Conservation (phyloP, 2,329 filamentous ascomycete genomes). For the Raffaelea albimanens region DNA sequence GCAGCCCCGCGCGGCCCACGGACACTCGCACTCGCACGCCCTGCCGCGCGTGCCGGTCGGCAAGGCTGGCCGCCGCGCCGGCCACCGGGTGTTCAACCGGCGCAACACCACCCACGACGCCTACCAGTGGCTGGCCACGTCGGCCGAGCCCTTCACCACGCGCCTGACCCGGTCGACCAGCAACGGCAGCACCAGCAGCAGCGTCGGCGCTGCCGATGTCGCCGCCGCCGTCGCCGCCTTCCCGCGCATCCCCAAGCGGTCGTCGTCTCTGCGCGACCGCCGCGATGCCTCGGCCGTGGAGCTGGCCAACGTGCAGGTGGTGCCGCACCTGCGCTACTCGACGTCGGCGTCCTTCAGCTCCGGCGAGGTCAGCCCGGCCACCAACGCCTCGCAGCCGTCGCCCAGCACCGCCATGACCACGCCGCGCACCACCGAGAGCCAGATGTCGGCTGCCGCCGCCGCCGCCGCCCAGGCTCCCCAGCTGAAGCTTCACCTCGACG, state of each 20-base stretch:
- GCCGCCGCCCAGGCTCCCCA: not conserved
- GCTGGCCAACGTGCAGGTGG: conserved; percentile 7
- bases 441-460: too few relatives aligned
- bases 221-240: not conserved
- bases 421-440: not conserved
- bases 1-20: too few relatives aligned
- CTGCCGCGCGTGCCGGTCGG: too few relatives aligned
- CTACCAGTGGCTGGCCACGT: not conserved
- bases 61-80: not conserved
- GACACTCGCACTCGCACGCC: not conserved
- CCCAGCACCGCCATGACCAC: too few relatives aligned
- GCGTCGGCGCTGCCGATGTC: not conserved
- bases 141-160: not conserved
- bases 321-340: not conserved
- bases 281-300: conserved; percentile 11
- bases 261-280: conserved; percentile 13
- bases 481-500: conserved; percentile 12
- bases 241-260: conserved; percentile 11
- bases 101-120: conserved; percentile 1
- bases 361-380: conserved; percentile 10
- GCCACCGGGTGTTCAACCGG: not conserved
- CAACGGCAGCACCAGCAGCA: not conserved
- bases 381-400: not conserved
- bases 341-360: conserved; percentile 6
- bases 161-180: not conserved